Evolutionary conservation across 192 early-diverging fungal genomes (phyloP).

Genomic region (Geranomyces variabilis): DNA sequence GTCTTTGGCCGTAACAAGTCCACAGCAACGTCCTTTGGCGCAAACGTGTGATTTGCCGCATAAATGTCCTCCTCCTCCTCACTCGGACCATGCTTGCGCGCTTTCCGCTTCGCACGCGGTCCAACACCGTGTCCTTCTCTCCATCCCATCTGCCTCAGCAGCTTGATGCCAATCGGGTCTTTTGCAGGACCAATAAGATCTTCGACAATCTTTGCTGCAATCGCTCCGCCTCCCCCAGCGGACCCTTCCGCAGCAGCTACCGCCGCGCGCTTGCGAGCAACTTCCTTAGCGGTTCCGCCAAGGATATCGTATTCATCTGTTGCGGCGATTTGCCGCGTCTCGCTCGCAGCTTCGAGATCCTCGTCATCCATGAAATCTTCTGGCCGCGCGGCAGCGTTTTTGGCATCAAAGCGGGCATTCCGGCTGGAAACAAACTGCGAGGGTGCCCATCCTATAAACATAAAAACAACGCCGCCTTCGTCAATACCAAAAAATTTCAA

Average conservation of each 20-base stretch:
- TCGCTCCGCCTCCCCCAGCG: conserved; percentile 48
- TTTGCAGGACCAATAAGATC: conserved; percentile 65
- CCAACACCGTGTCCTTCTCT: conserved; percentile 85
- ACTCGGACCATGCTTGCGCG: conserved; percentile 17
- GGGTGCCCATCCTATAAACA: conserved; percentile 71
- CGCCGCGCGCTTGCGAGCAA: conserved; percentile 52
- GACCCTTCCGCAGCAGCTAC: conserved; percentile 45
- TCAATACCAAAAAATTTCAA: not conserved
- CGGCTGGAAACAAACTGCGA: conserved; percentile 79
- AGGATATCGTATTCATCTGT: conserved; percentile 72
- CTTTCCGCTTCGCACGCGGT: conserved; percentile 59
- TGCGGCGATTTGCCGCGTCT: conserved; percentile 56
- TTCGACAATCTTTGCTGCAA: conserved; percentile 55
- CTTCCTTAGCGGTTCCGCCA: conserved; percentile 66
- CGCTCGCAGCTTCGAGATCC: conserved; percentile 70
- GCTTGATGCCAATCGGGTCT: conserved; percentile 65
- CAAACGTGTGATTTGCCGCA: conserved; percentile 60
- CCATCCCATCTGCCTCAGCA: conserved; percentile 87
- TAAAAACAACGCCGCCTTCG: no score
- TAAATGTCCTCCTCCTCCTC: conserved; percentile 57
- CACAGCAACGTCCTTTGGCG: conserved; percentile 60
- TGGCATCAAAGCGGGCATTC: conserved; percentile 53
- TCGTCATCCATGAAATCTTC: conserved; percentile 99
- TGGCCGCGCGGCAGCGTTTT: conserved; percentile 46
- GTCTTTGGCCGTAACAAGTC: conserved; percentile 41